Base-by-base conservation (phyloP, 108 stramenopile genomes). In the Nannochloropsis salina region DNA sequence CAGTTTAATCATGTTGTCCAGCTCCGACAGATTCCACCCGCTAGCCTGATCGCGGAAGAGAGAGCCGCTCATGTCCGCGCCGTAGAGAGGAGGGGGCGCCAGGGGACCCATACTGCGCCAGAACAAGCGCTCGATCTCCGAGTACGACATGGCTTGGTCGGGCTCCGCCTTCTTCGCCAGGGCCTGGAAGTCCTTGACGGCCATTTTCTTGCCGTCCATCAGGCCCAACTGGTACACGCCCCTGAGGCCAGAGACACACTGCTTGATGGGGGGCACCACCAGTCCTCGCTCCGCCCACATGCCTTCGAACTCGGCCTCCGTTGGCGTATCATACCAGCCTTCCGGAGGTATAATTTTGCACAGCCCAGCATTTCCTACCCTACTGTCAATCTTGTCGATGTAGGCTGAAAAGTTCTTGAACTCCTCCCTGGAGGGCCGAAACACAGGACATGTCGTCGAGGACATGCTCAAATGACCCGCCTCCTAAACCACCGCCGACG, bases 1-100 rank as follows among this genome's bases (percentile, higher is more conserved):
- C 15, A 82, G 83, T 20, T 89, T 45, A 43, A 91, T 83, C 45
- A 90, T 80, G 6, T 84, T 90, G 88, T 89, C 88, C 44, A 94
- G 89, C 20, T 90, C 90, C 86, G 93, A 87, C 41, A 98, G 88
- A 86, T 96, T 96, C 96, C 96, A 98, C 10, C 88, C 92, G 6
- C 94, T 93, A 9, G 94, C 95, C 44, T 91, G 92, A 21, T 91
- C 92, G 18, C 92, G 90, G 90, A 97, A 98, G 10, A 98, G 91
- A 9, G 95, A 91, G 12, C 96, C 97, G 83, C 94, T 92, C 91
- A 96, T 95, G 90, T 98, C 97, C 18, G 97, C 97, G 9, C 97
- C 97, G 86, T 98, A 98, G 83, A 92, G 85, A 6, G 95, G 90
- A 2, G 95, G 93, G 79, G 95, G 92, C 94, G 94, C 94, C 74